phyloP scores from a whole-genome alignment of 768 basidiomycete species.

The Agrocybe pediades region DNA sequence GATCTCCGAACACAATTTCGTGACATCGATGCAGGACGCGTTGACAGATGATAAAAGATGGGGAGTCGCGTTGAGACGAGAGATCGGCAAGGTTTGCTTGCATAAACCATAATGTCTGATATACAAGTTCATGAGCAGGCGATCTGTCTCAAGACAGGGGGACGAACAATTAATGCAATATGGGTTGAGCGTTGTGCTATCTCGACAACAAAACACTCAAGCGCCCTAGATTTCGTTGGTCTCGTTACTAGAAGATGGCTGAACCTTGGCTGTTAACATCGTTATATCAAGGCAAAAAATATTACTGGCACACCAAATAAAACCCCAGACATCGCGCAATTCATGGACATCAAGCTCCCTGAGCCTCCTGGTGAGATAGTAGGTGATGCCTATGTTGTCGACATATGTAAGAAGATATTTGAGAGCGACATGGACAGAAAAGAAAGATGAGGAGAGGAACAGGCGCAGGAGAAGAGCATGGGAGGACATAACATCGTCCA shows the following conservation, averaged over 20 bases:
- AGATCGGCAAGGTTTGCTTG: constrained; percentile 92
- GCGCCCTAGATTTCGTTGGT: constrained; percentile 87
- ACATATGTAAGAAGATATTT: constrained; percentile 81
- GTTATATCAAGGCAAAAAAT: constrained; percentile 12
- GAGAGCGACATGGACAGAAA: constrained; percentile 92
- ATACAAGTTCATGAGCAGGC: constrained; percentile 1
- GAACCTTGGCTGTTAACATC: constrained; percentile 14
- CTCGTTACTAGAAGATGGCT: constrained; percentile 95
- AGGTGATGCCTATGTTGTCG: constrained; percentile 90
- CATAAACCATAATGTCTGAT: constrained; percentile 92
- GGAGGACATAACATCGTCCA: constrained; percentile 47
- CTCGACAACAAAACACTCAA: constrained; percentile 93
- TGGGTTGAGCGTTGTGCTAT: constrained; percentile 90
- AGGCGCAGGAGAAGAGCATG: constrained; percentile 90
- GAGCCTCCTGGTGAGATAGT: constrained; percentile 82
- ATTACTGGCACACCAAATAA: constrained; percentile 67
- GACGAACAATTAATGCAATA: constrained; percentile 90
- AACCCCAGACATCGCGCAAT: constrained; percentile 85
- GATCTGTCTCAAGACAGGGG: constrained; percentile 12
- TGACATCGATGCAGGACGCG: constrained; percentile 90
- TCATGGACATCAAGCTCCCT: constrained; percentile 67
- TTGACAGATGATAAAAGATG: constrained; percentile 89
- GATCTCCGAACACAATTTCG: constrained; percentile 93
- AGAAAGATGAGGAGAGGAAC: constrained; percentile 90
- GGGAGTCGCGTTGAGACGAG: constrained; percentile 59